phyloP scores from a whole-genome alignment of 768 basidiomycete species.

The Pleurotus citrinopileatus region DNA sequence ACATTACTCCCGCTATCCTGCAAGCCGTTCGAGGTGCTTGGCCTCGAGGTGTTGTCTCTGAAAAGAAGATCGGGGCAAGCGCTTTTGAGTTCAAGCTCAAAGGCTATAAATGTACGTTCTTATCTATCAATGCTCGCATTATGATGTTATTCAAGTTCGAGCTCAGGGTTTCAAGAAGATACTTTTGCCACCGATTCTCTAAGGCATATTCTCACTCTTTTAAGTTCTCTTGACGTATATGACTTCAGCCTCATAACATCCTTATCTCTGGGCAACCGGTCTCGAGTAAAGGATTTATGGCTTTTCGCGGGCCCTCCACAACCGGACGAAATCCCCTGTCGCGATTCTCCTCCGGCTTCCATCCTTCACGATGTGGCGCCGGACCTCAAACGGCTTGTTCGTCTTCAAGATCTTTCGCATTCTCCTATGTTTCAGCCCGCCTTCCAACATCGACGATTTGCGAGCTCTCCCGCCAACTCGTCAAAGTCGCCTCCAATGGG shows the following conservation, averaged over 20 bases:
- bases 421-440: slow-evolving; percentile 14
- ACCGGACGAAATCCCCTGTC: slow-evolving; percentile 23
- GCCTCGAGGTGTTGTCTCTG: slow-evolving; percentile 77
- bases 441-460: slow-evolving; percentile 32
- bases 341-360: slow-evolving; percentile 32
- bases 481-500: slow-evolving; percentile 7
- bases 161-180: slow-evolving; percentile 74
- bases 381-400: slow-evolving; percentile 19
- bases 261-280: slow-evolving; percentile 66
- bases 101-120: slow-evolving; percentile 68
- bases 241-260: slow-evolving; percentile 69
- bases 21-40: slow-evolving; percentile 74
- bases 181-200: slow-evolving; percentile 62
- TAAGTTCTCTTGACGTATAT: slow-evolving; percentile 64
- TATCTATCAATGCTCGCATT: too few species aligned
- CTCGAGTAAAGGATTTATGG: slow-evolving; percentile 77
- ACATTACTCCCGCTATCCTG: slow-evolving; percentile 77
- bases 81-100: slow-evolving; percentile 81
- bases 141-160: slow-evolving; percentile 16
- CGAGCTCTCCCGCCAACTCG: slow-evolving; percentile 28
- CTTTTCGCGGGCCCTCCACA: slow-evolving; percentile 59
- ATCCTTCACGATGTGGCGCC: slow-evolving; percentile 19
- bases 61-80: slow-evolving; percentile 70
- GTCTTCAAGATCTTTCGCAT: slow-evolving; percentile 14
- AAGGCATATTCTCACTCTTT: slow-evolving; percentile 63